Percentiles rank a stretch among this genome's conserved stretches.
Conservation (phyloP, 441 rosid genomes). For the Syzygium malaccense region DNA sequence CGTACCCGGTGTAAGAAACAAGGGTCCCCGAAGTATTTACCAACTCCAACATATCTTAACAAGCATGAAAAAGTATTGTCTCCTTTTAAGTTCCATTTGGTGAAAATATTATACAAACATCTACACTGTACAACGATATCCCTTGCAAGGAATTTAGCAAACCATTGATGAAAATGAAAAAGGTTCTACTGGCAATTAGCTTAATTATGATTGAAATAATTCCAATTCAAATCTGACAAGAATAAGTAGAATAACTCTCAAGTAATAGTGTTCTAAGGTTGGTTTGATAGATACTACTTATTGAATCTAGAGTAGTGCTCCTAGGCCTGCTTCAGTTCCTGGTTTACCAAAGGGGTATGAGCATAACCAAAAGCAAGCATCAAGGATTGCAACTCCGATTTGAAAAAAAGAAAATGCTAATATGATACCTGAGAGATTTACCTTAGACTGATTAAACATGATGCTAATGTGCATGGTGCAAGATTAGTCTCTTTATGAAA, state of each 20-base stretch:
- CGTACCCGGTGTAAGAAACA: no score
- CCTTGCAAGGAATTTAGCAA: neutral
- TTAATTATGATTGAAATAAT: neutral
- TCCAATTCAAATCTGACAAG: neutral
- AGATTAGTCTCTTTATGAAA: neutral
- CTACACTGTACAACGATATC: neutral
- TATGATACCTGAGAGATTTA: neutral
- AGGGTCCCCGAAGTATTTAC: no score
- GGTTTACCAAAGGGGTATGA: neutral
- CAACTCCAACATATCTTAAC: neutral
- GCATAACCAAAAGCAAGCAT: neutral
- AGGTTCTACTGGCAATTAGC: neutral
- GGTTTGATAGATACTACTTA: neutral
- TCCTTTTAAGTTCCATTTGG: neutral
- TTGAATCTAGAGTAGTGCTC: neutral
- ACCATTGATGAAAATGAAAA: neutral
- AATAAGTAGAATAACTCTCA: neutral
- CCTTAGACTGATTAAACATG: neutral
- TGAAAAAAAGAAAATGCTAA: neutral
- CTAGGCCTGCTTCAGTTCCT: neutral
- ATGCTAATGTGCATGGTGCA: neutral
- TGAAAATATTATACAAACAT: neutral
- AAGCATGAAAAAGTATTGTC: accelerated
- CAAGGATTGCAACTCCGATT: neutral
- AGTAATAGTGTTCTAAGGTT: neutral